Base-by-base conservation (phyloP, 2,329 filamentous ascomycete species). In the Annulohypoxylon truncatum region DNA sequence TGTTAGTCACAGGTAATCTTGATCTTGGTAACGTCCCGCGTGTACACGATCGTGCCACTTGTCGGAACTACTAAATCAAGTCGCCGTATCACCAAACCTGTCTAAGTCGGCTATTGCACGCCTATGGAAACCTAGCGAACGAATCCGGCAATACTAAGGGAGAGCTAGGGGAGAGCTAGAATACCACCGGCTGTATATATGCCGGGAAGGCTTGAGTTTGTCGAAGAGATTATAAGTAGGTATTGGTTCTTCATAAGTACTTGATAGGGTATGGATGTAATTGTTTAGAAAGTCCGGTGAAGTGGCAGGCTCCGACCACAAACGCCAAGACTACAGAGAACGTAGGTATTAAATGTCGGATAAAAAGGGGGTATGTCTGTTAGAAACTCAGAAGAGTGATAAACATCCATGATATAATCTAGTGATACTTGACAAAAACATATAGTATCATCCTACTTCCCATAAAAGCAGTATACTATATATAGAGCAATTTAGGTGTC, bases 31-130 rank as follows among this genome's bases (percentile, higher is more conserved):
- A 60, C 40, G 33, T 53, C 48, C 51, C 46, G 29, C 44, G 50
- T 42, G 51, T 47, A 52, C 51, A 65, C 57, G 59, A 66, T 68
- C 63, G 63, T 68, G 42, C 51, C 55, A 66, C 58, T 65, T 24
- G 33, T 54, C 53, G 58, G 61, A 47, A 57, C 31, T 56, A n/a
- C 38, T 31, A 35, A 35, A 26, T 55, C 53, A 51, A 54, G 29
- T 42, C 38, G 38, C 38, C 9, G 38, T 62, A 35, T 58, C 44
- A 20, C 46, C 50, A 62, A 47, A n/a, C 46, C 35, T 56, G 55
- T 51, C 33, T 47, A 46, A 24, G 35, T 59, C 24, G 54, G 42
- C 31, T 52, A 46, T 38, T 20, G 7, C 31, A 38, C 26, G n/a
- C 20, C 47, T 8, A 29, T 35, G 9, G 51, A 9, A 33, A 52